phyloP scores from a whole-genome alignment of 75 land plant species.

The Cunninghamia lanceolata region DNA sequence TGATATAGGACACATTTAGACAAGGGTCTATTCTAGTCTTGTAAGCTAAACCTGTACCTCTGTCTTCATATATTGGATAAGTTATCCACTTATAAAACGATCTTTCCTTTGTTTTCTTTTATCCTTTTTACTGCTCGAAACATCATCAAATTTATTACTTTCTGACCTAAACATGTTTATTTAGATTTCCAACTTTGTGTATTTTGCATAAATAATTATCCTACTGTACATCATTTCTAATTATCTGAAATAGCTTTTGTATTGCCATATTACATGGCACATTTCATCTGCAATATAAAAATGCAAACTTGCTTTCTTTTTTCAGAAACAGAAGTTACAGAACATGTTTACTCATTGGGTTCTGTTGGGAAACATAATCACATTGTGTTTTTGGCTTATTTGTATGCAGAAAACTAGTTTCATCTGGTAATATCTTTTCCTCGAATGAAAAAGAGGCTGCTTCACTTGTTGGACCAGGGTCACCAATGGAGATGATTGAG shows the following conservation, averaged over 20 bases:
- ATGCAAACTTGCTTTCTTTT: background rate
- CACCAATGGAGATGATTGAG: conserved; percentile 40
- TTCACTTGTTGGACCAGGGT: conserved; percentile 55
- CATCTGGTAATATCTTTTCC: conserved; percentile 47
- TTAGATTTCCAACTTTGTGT: background rate
- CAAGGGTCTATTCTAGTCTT: background rate
- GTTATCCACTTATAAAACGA: background rate
- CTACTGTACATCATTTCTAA: background rate
- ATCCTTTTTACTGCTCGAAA: background rate
- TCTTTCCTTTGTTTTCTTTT: background rate
- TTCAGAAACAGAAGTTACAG: background rate
- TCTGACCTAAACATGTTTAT: background rate
- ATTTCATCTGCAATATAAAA: background rate
- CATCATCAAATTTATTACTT: background rate
- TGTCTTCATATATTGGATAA: background rate
- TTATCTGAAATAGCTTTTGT: background rate
- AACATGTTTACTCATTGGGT: background rate
- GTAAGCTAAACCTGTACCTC: background rate
- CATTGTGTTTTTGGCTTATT: background rate
- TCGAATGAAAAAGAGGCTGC: conserved; percentile 53
- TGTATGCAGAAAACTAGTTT: conserved; percentile 30
- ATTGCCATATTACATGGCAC: background rate
- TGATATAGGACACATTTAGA: background rate
- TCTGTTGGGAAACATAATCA: background rate
- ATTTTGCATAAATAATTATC: background rate